Evolutionary conservation across 2,329 filamentous ascomycete genomes (phyloP), one percentile per base, ranked within the genome.

Genomic region (Stenocarpella maydis): DNA sequence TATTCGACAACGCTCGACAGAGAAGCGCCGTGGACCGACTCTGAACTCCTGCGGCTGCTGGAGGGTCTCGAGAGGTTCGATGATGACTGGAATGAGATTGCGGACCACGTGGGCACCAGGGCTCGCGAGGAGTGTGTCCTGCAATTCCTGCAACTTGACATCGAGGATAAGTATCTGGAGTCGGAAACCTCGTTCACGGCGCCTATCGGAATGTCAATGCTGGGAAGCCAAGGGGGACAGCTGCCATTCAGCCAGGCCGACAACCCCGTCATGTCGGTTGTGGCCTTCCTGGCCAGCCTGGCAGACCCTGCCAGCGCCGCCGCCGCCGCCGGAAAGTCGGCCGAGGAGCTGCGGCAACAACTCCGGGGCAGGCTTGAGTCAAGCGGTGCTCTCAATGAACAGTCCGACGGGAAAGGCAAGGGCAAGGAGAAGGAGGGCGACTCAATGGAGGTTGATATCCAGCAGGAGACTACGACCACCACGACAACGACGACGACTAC

Each of bases 141-240:
- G 75, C 96, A 98, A 78, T 99, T 99, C 83, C 81, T 99, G 73
- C 94, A 98, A 77, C 86, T 99, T 43, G 95, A 98, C 74, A 99
- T 99, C 72, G 96, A 98, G 79, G 95, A 98, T 83, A 97, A 97
- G 79, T 99, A 98, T 77, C 85, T 98, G 12, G 95, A 98, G 75
- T 90, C 93, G 9, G 91, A 95, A 75, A 85, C 87, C 9, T 75
- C 80, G 14, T 80, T 87, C 65, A 84, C 83, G 69, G 84, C 84
- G 58, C 86, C 85, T 14, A 87, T 82, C 1, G 87, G 89, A 9
- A 83, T 92, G 67, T 84, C 88, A 68, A 84, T 92, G 84, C 84
- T 96, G 43, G 91, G 92, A 41, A 87, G 89, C 68, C 87, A 93
- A 64, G 88, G 91, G 70, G 95, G 95, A 10, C 90, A 94, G 71